Base-by-base conservation (phyloP, 139 green algal genomes). In the Zygnema circumcarinatum region DNA sequence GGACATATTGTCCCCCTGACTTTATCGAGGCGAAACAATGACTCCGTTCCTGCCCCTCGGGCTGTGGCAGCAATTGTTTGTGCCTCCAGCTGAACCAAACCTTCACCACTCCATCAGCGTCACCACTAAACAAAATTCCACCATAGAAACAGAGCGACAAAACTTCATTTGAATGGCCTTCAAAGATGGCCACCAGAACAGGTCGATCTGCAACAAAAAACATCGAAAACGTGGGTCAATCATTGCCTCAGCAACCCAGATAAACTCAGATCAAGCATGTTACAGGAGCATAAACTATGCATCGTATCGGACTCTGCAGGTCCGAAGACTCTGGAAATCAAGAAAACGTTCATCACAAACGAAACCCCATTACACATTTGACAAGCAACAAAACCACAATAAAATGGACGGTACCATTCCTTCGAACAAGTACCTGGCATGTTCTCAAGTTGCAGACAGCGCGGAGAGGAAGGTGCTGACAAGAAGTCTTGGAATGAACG, bases 161-260 rank as follows among this genome's bases (percentile, higher is more conserved):
- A 16, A 78, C 69, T 78, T 78, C 69, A 41, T 78, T 41, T 3
- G 36, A 78, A 41, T 78, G 69, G 16, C 69, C 69, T 41, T 41
- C 36, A 41, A 52, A 78, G 35, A 41, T 78, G 35, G 69, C 69
- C 11, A 78, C 69, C 3, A 16, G 69, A 16, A 78, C 36, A 41
- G 69, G 69, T 11, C 69, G 69, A 78, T 78, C 69, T 78, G 69
- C 69, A 78, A 39, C 69, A 78, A 3, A 78, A 29, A 29, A 33
- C 25, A 29, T 25, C 54, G 29, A 72, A 72, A 33, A 29, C 54
- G 54, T 29, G 54, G 25, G 54, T 29, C 25, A 72, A 29, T 72
- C 25, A 72, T 72, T 25, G 29, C 25, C 25, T 72, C 54, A 33
- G 29, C 29, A 72, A 72, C 29, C 54, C 29, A 25, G 29, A 72